Conservation (phyloP, 2,329 filamentous ascomycete genomes). For the Fusarium sp. region DNA sequence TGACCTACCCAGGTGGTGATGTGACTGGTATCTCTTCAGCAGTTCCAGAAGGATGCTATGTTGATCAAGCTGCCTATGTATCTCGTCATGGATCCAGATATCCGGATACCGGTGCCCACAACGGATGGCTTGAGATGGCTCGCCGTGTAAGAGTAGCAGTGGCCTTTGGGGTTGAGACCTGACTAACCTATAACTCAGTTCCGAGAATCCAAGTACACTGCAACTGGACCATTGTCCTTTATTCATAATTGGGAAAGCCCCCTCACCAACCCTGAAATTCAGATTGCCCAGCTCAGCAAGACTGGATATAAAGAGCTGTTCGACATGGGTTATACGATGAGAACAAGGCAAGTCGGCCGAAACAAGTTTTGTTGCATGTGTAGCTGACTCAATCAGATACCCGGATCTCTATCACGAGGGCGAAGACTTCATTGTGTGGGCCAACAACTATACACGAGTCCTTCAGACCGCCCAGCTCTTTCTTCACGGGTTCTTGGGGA, state of each 20-base stretch:
- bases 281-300: slow-evolving; percentile 68
- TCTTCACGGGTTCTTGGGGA: slow-evolving; percentile 69
- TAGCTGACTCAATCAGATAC: slow-evolving; percentile 47
- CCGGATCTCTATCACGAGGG: slow-evolving; percentile 62
- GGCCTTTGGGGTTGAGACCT: fast-evolving
- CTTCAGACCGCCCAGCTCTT: slow-evolving; percentile 72
- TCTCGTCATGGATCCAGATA: slow-evolving; percentile 72
- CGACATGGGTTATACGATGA: slow-evolving; percentile 64
- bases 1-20: slow-evolving; percentile 59
- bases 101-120: slow-evolving; percentile 70
- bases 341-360: slow-evolving; percentile 51
- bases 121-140: slow-evolving; percentile 63
- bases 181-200: slow-evolving; percentile 53
- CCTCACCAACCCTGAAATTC: slow-evolving; percentile 62
- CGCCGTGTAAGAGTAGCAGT: slow-evolving; percentile 48
- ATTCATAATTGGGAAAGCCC: slow-evolving; percentile 68
- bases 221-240: slow-evolving; percentile 65
- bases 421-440: slow-evolving; percentile 68
- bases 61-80: slow-evolving; percentile 70
- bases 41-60: slow-evolving; percentile 65
- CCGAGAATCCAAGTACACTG: slow-evolving; percentile 63
- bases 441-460: slow-evolving; percentile 73
- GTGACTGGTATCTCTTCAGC: slow-evolving; percentile 65
- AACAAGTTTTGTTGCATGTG: fast-evolving
- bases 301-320: slow-evolving; percentile 72